Conservation (phyloP, 305 asterid genomes). For the Fraxinus baroniana region DNA sequence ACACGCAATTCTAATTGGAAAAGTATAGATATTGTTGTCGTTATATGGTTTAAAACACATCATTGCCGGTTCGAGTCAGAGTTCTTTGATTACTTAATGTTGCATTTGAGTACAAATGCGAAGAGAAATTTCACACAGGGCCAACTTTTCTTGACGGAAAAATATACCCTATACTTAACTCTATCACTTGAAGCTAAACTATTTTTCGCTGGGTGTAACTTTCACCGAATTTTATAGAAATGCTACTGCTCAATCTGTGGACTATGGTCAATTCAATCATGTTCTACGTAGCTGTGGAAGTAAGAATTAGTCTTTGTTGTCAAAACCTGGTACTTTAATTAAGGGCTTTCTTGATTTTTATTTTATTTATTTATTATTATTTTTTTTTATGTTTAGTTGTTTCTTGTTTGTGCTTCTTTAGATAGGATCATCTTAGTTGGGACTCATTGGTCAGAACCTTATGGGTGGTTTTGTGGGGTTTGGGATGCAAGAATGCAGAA, state of each 20-base stretch:
- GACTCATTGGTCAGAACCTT: constrained; percentile 16
- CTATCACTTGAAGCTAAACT: neutral
- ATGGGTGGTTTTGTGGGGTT: neutral
- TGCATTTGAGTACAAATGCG: neutral
- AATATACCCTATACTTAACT: neutral
- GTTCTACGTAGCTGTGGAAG: constrained; percentile 2
- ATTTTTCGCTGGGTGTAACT: neutral
- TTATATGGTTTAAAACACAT: neutral
- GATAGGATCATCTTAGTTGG: neutral
- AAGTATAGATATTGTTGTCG: neutral
- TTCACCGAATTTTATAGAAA: constrained; percentile 4
- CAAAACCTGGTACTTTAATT: neutral
- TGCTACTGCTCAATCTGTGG: constrained; percentile 10
- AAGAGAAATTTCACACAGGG: neutral
- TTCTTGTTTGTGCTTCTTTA: constrained; percentile 2
- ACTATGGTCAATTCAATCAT: neutral
- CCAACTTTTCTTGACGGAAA: neutral
- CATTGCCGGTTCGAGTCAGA: neutral
- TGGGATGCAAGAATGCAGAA: neutral
- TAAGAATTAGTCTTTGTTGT: neutral
- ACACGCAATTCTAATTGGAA: neutral
- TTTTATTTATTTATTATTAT: neutral
- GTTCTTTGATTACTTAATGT: neutral
- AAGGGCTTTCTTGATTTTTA: neutral
- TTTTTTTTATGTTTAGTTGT: neutral